phyloP scores from a whole-genome alignment of 805 yeast species.

The Candida patagonica region DNA sequence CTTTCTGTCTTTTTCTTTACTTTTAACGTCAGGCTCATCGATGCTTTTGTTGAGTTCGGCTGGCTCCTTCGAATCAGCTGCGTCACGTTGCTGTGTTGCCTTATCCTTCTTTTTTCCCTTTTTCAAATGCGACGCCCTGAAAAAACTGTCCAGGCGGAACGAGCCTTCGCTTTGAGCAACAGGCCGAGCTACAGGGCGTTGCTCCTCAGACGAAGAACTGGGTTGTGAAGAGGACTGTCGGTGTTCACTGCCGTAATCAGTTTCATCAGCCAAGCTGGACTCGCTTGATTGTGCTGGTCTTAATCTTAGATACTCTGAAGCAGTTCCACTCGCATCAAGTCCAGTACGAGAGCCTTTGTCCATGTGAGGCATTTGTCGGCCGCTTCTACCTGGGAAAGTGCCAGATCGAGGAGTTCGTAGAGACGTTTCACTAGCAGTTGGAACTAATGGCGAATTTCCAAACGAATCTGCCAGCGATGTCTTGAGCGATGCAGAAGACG shows the following conservation, averaged over 20 bases:
- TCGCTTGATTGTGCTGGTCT: not conserved
- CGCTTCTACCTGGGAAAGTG: not conserved
- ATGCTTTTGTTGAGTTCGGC: not conserved
- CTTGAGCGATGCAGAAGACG: slow-evolving; percentile 70
- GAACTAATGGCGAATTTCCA: slow-evolving; percentile 14
- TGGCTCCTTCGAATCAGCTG: too few relatives aligned
- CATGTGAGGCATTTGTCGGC: not conserved
- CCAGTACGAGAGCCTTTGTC: not conserved
- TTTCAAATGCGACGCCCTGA: slow-evolving; percentile 23
- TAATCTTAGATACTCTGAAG: not conserved
- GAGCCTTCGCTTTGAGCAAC: slow-evolving; percentile 21
- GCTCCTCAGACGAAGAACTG: not conserved
- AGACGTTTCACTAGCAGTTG: slow-evolving; percentile 3
- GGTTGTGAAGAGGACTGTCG: not conserved
- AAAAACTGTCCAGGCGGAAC: slow-evolving; percentile 27
- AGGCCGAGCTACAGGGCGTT: not conserved
- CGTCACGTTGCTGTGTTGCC: too few relatives aligned
- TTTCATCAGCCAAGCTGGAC: not conserved
- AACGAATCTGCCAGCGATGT: slow-evolving; percentile 65
- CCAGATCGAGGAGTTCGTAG: not conserved
- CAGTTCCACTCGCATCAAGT: not conserved
- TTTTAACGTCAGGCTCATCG: slow-evolving; percentile 1
- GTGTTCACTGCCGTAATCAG: not conserved
- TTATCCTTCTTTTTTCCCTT: slow-evolving; percentile 15
- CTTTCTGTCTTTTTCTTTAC: slow-evolving; percentile 6